phyloP scores from a whole-genome alignment of 331 rosid species.

The Spiraea crenata region DNA sequence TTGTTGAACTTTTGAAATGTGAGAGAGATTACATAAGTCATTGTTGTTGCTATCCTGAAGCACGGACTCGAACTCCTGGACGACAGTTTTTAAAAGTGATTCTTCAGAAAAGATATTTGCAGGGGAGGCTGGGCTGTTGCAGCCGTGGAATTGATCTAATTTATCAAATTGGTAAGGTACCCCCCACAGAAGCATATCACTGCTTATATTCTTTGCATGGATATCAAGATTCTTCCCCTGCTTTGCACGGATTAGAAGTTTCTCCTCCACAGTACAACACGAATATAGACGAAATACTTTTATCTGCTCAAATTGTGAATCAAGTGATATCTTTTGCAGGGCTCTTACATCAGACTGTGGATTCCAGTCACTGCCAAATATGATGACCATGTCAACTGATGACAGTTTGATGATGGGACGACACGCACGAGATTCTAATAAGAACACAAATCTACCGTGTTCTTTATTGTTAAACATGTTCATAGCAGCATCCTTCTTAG shows the following conservation, averaged over 20 bases:
- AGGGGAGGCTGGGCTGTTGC: conserved; percentile 25
- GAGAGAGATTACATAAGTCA: conserved; percentile 35
- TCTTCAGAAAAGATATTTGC: conserved; percentile 26
- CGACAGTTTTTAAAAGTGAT: conserved; percentile 38
- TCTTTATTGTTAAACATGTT: conserved; percentile 67
- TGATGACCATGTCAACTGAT: conserved; percentile 63
- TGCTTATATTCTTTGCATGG: conserved; percentile 37
- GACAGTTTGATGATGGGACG: conserved; percentile 61
- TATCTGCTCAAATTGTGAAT: conserved; percentile 55
- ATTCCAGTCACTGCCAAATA: conserved; percentile 87
- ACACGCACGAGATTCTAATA: conserved; percentile 81
- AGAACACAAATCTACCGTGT: conserved; percentile 64
- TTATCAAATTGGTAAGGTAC: conserved; percentile 58
- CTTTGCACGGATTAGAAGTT: conserved; percentile 65
- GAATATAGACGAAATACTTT: conserved; percentile 80
- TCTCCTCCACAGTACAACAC: conserved; percentile 82
- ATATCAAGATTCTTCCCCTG: conserved; percentile 61
- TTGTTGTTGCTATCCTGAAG: conserved; percentile 45
- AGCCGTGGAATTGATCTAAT: conserved; percentile 52
- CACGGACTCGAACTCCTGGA: conserved; percentile 51
- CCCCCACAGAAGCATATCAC: conserved; percentile 76
- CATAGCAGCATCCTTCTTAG: conserved; percentile 62
- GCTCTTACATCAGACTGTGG: conserved; percentile 75
- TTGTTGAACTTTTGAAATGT: conserved; percentile 55
- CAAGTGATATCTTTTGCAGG: conserved; percentile 73